These are phyloP conservation scores for Chloranthus sessilifolius DNA, from an alignment of 164 flowering plant genomes.

Conservation along the genomic window DNA sequence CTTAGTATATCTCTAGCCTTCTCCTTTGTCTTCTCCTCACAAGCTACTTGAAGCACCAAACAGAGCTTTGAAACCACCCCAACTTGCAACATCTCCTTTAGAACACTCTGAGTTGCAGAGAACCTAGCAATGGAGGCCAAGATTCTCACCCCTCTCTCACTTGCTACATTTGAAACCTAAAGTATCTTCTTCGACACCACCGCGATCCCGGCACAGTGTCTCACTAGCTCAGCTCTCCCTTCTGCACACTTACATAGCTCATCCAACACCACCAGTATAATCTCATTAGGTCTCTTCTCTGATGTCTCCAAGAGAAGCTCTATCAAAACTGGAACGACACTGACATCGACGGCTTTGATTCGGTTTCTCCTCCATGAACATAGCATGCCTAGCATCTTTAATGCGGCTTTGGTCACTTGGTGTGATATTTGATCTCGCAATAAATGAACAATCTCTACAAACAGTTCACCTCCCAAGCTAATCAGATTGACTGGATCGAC, in stretches of 20 bases:
- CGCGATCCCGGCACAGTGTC: conserved; percentile 67
- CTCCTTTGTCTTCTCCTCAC: conserved; percentile 50
- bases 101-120: conserved; percentile 45
- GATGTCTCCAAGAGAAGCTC: conserved; percentile 43
- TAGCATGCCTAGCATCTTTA: conserved; percentile 48
- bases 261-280: conserved; percentile 40
- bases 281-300: conserved; percentile 44
- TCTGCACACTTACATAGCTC: conserved; percentile 70
- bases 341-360: conserved; percentile 55
- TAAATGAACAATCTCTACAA: conserved; percentile 27
- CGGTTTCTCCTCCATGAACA: conserved; percentile 79
- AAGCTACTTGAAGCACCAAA: conserved; percentile 58
- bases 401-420: conserved; percentile 47
- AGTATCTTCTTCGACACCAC: conserved; percentile 73
- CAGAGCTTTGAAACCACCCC: conserved; percentile 86
- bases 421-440: conserved; percentile 47
- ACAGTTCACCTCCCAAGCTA: conserved; percentile 22
- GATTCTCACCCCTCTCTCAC: conserved; percentile 62
- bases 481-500: conserved; percentile 48
- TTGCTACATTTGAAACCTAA: conserved; percentile 65
- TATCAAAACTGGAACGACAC: conserved; percentile 43
- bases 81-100: conserved; percentile 78
- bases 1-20: conserved; percentile 58
- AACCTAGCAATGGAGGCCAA: conserved; percentile 44
- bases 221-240: conserved; percentile 64